Conservation (phyloP, 2,329 filamentous ascomycete species). For the Teratosphaeria destructans region DNA sequence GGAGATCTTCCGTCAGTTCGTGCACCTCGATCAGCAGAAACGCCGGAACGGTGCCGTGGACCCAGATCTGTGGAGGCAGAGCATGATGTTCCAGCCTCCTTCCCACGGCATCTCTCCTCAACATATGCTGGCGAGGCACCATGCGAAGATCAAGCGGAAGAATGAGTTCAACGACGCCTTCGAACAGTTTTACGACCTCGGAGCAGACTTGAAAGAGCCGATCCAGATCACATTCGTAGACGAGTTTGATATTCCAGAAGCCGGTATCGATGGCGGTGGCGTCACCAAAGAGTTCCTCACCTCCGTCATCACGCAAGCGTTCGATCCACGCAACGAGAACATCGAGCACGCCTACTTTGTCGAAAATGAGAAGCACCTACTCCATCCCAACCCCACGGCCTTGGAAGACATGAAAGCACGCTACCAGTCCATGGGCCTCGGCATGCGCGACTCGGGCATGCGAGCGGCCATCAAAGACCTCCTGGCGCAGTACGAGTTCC, state of each 20-base stretch:
- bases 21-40: slow-evolving; percentile 66
- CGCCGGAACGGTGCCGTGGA: slow-evolving; percentile 59
- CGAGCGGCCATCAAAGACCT: slow-evolving; percentile 28
- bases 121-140: slow-evolving; percentile 47
- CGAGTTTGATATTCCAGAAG: slow-evolving; percentile 74
- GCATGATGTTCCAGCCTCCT: slow-evolving; percentile 21
- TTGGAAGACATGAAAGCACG: slow-evolving; percentile 16
- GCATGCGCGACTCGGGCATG: slow-evolving; percentile 4
- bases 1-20: slow-evolving; percentile 85
- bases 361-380: slow-evolving; percentile 72
- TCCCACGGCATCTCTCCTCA: slow-evolving; percentile 20
- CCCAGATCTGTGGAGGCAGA: slow-evolving; percentile 63
- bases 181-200: slow-evolving; percentile 68
- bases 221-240: slow-evolving; percentile 97
- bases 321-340: slow-evolving; percentile 43
- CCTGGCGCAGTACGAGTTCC: slow-evolving; percentile 72
- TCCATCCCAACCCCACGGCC: slow-evolving; percentile 75
- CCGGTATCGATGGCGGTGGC: slow-evolving; percentile 91
- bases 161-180: slow-evolving; percentile 79
- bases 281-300: slow-evolving; percentile 96
- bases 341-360: slow-evolving; percentile 50
- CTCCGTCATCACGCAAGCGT: slow-evolving; percentile 76
- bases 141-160: slow-evolving; percentile 69
- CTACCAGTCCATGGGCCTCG: slow-evolving; percentile 5
- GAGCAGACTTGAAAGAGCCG: slow-evolving; percentile 78